Evolutionary conservation across 306 rosid species (phyloP).

Genomic region (Quercus mongolica): DNA sequence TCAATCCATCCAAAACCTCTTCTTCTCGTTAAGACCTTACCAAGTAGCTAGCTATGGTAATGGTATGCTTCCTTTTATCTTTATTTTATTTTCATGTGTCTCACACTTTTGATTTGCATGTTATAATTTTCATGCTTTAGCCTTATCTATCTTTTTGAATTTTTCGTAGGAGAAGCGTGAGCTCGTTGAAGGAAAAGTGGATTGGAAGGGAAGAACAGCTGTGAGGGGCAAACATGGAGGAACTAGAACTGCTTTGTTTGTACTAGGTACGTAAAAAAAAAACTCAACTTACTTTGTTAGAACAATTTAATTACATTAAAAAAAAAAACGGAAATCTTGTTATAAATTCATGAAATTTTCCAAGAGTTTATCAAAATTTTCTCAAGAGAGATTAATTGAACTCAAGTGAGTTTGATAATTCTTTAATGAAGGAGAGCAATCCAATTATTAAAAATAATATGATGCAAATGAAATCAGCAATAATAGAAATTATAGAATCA

Average conservation of each 20-base stretch:
- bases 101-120: not conserved
- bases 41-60: conserved; percentile 36
- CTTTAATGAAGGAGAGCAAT: too few species aligned
- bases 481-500: too few species aligned
- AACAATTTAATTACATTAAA: not conserved
- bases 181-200: conserved; percentile 71
- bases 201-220: conserved; percentile 91
- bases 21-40: too few species aligned
- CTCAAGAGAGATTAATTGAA: too few species aligned
- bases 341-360: not conserved
- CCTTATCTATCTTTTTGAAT: not conserved
- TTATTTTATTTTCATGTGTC: not conserved
- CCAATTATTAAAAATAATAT: too few species aligned
- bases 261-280: conserved; percentile 40
- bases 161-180: conserved; percentile 49
- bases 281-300: not conserved
- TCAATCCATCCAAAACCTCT: too few species aligned
- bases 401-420: too few species aligned
- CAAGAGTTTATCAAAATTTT: too few species aligned
- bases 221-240: conserved; percentile 74
- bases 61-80: not conserved
- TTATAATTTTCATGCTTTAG: too few species aligned
- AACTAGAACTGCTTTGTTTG: conserved; percentile 37
- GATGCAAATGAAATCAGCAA: too few species aligned
- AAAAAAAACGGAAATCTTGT: not conserved